A percentile compares a stretch with the other conserved stretches of the same genome.
phyloP scores from a whole-genome alignment of 1,139 yeast genomes.

The Candida pseudocylindracea region DNA sequence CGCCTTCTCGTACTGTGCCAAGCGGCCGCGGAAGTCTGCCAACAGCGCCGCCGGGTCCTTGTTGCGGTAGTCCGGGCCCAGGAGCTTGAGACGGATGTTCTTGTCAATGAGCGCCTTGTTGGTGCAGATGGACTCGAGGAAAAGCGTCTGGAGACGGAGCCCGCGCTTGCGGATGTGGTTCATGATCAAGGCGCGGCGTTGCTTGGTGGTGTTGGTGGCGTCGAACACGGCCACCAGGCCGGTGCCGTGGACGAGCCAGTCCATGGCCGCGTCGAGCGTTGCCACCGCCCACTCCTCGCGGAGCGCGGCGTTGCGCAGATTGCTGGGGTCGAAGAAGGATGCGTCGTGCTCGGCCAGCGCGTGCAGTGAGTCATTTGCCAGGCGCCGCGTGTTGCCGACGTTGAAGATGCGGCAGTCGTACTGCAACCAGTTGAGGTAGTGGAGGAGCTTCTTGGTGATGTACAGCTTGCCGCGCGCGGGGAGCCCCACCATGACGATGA shows the following conservation, averaged over 20 bases:
- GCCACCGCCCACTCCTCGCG: constrained; percentile 96
- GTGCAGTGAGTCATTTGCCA: constrained; percentile 32
- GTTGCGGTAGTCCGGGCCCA: constrained; percentile 81
- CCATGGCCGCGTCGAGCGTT: constrained; percentile 65
- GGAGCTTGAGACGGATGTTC: constrained; percentile 63
- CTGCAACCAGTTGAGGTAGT: constrained; percentile 83
- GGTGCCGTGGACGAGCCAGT: constrained; percentile 54
- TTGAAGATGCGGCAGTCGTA: constrained; percentile 79
- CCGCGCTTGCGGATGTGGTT: constrained; percentile 54
- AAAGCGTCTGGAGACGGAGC: constrained; percentile 54
- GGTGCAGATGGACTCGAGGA: constrained; percentile 73
- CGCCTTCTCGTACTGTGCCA: constrained; percentile 69
- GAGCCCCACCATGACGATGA: constrained; percentile 84
- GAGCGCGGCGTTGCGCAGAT: constrained; percentile 35
- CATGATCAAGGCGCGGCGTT: constrained; percentile 45
- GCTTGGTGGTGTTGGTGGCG: constrained; percentile 79
- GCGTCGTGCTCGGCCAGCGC: constrained; percentile 37
- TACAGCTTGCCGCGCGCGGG: constrained; percentile 91
- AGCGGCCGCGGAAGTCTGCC: constrained; percentile 60
- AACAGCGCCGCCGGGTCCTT: constrained; percentile 72
- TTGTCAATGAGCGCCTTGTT: constrained; percentile 58
- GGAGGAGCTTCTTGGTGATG: constrained; percentile 70
- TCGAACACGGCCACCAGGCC: constrained; percentile 93
- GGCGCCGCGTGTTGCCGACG: constrained; percentile 80
- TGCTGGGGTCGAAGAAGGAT: constrained; percentile 69